Percentiles rank a stretch among this genome's conserved stretches.
Evolutionary conservation across 1,284 basidiomycete genomes (phyloP).

Genomic region (Agaricales sp.): DNA sequence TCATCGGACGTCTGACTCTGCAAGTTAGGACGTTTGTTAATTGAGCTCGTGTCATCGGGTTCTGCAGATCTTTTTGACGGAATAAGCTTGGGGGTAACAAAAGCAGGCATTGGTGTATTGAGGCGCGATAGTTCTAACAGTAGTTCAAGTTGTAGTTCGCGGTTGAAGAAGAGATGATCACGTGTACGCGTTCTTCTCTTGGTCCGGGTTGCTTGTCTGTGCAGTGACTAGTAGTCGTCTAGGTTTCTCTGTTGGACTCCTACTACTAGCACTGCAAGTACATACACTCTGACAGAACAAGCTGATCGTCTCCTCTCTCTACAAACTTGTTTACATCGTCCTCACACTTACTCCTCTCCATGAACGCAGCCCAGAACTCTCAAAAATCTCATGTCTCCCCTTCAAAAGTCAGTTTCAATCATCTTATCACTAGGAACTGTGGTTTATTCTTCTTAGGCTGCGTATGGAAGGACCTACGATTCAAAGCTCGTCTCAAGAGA

Average conservation of each 20-base stretch:
- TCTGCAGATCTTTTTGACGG: background rate
- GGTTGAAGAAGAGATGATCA: background rate
- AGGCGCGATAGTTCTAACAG: no score
- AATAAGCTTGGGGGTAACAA: constrained; percentile 17
- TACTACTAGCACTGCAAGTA: no score
- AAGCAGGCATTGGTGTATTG: constrained; percentile 27
- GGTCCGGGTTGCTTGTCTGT: background rate
- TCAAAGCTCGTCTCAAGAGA: constrained; percentile 63
- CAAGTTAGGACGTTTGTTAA: background rate
- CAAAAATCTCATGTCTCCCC: constrained; percentile 45
- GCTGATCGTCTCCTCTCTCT: no score
- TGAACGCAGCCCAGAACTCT: background rate
- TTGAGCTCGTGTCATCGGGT: background rate
- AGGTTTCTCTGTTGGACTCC: no score
- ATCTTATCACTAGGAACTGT: constrained; percentile 1
- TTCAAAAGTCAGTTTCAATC: constrained; percentile 42
- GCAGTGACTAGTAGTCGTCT: no score
- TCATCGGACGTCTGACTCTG: constrained; percentile 15
- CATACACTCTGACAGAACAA: no score
- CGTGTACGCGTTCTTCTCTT: background rate
- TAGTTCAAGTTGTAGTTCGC: background rate
- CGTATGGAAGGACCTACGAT: constrained; percentile 59
- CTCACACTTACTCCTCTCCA: no score
- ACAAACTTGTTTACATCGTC: no score
- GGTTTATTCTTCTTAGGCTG: constrained; percentile 22